Evolutionary conservation across 2,329 filamentous ascomycete species (phyloP), one percentile per base, ranked within the genome.

Genomic region (Talaromyces rugulosus): DNA sequence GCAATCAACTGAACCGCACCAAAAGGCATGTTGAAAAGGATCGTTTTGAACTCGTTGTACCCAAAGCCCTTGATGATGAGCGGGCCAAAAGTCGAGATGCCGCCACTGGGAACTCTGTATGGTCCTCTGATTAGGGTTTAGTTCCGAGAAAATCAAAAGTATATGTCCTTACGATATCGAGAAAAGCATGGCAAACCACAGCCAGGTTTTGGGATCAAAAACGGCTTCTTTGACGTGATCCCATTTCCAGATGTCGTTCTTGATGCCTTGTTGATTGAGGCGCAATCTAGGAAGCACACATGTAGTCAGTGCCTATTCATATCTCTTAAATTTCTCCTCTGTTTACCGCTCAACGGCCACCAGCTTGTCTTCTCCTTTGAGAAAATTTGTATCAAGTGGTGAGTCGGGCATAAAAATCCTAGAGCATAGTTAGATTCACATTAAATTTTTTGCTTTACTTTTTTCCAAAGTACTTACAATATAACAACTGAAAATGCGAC

Each of bases 1-100:
- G 85, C 80, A 23, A 87, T 75, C 12, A 88, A 78, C 66, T 89
- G 85, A 0, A 87, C 83, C 0, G 79, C 79, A 2, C 85, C 85
- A 53, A 87, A 87, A 0, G 84, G 84, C 62, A 86, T 85, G 64
- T 87, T 86, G 71, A 87, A 84, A 0, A 86, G 74, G 14, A 87
- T 86, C 0, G 85, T 84, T 2, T 79, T 76, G 62, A 87, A 85
- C 12, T 78, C 75, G 55, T 79, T 76, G 65, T 84, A 87, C 2
- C 85, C 85, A 52, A 87, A 87, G 0, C 81, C 80, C 31, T 83
- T 74, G 50, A 87, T 79, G 62, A 87, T 86, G 6, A 87, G 72
- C 3, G 82, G 82, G 0, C 85, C 85, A 59, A 87, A 87, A 0
- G 83, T 85, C 0, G 81, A 79, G 40, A 87, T 85, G 3, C 85